Evolutionary conservation across 306 rosid species (phyloP).

Genomic region (Casuarina glauca): DNA sequence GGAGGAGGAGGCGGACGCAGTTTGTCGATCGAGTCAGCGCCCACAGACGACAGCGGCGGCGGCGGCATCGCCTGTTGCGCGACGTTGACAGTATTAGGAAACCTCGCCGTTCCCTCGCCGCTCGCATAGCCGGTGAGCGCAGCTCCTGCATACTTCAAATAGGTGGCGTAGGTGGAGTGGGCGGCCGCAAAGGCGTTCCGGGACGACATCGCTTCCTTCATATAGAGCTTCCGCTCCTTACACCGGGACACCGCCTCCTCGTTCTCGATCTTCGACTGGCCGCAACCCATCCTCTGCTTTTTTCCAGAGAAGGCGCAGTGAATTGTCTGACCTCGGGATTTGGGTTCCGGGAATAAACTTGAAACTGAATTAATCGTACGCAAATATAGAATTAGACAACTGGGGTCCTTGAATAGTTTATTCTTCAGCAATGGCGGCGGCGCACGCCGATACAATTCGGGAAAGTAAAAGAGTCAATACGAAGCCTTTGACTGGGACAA

Average conservation of each 20-base stretch:
- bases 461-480: not conserved
- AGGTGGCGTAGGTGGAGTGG: slow-evolving; percentile 65
- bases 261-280: slow-evolving; percentile 94
- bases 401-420: too few relatives aligned
- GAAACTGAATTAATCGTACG: too few relatives aligned
- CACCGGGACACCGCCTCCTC: slow-evolving; percentile 88
- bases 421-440: too few relatives aligned
- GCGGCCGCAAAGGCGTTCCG: slow-evolving; percentile 95
- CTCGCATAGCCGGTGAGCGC: slow-evolving; percentile 77
- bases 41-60: not conserved
- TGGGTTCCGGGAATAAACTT: too few relatives aligned
- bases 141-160: slow-evolving; percentile 81
- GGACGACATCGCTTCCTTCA: slow-evolving; percentile 67
- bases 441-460: not conserved
- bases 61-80: slow-evolving; percentile 27
- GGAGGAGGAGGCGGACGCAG: not conserved
- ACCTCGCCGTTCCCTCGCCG: slow-evolving; percentile 42
- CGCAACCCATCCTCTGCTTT: slow-evolving; percentile 64
- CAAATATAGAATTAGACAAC: too few relatives aligned
- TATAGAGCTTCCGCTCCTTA: slow-evolving; percentile 71
- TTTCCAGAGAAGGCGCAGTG: too few relatives aligned
- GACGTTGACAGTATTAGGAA: slow-evolving; percentile 37
- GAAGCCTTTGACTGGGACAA: not conserved
- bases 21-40: not conserved
- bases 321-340: too few relatives aligned